Percentiles rank a stretch among this genome's conserved stretches.
phyloP scores from a whole-genome alignment of 2,329 filamentous ascomycete genomes.

The Parastagonospora nodorum region DNA sequence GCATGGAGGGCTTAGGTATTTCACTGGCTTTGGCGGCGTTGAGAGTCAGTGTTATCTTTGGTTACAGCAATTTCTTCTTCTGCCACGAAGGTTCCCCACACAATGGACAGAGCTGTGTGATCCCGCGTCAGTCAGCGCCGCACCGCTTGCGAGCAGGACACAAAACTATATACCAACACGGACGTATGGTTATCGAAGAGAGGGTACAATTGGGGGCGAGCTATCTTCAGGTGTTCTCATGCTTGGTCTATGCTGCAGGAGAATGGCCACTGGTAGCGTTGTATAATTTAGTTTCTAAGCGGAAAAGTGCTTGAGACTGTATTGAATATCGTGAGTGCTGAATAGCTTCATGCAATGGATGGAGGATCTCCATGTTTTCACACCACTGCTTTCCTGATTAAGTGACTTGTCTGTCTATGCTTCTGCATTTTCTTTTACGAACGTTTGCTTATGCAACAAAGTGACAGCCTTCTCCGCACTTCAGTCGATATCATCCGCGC shows the following conservation, averaged over 20 bases:
- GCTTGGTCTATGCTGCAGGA: conserved; percentile 1
- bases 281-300: conserved; percentile 21
- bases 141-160: not conserved
- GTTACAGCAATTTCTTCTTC: conserved; percentile 26
- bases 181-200: conserved; percentile 9
- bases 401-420: not conserved
- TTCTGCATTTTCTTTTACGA: too few relatives aligned
- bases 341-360: conserved; percentile 11
- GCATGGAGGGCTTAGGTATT: conserved; percentile 36
- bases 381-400: not conserved
- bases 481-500: not conserved
- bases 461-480: not conserved
- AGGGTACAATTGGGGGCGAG: not conserved
- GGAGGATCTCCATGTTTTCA: conserved; percentile 1
- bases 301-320: conserved; percentile 12
- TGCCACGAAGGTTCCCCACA: conserved; percentile 12
- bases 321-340: conserved; percentile 9
- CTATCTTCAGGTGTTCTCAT: conserved; percentile 5
- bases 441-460: not conserved
- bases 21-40: conserved; percentile 36
- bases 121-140: conserved; percentile 1
- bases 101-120: conserved; percentile 13
- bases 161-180: conserved; percentile 18
- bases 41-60: conserved; percentile 35
- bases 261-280: conserved; percentile 14